Percentiles rank a stretch among this genome's conserved stretches.
phyloP scores from a whole-genome alignment of 2,329 filamentous ascomycete species.

The Calonectria hongkongensis region DNA sequence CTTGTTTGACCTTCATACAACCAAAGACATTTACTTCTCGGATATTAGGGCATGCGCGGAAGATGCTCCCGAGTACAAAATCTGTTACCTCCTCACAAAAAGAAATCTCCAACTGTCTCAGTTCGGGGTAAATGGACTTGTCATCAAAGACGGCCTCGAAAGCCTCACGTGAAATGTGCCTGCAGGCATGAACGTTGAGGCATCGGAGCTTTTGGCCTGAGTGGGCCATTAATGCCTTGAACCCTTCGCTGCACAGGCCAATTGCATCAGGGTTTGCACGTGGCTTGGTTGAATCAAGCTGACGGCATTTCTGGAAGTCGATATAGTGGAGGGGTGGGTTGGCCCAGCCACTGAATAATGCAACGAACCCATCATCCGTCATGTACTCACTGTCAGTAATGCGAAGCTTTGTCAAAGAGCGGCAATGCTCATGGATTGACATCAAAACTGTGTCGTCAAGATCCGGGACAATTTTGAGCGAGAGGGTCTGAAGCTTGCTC shows the following conservation, averaged over 20 bases:
- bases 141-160: slow-evolving; percentile 84
- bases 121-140: slow-evolving; percentile 77
- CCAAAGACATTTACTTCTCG: slow-evolving; percentile 78
- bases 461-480: slow-evolving; percentile 80
- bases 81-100: slow-evolving; percentile 84
- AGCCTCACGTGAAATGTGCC: slow-evolving; percentile 83
- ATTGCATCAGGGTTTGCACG: slow-evolving; percentile 78
- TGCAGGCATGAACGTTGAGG: slow-evolving; percentile 88
- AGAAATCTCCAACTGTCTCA: slow-evolving; percentile 84
- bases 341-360: slow-evolving; percentile 84
- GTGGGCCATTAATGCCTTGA: slow-evolving; percentile 88
- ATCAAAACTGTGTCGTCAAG: slow-evolving; percentile 82
- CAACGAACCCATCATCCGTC: slow-evolving; percentile 83
- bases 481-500: slow-evolving; percentile 82
- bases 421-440: slow-evolving; percentile 82
- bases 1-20: slow-evolving; percentile 76
- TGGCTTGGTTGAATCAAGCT: slow-evolving; percentile 82
- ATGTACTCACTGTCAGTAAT: slow-evolving; percentile 85
- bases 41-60: slow-evolving; percentile 77
- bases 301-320: slow-evolving; percentile 86
- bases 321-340: slow-evolving; percentile 82
- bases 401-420: slow-evolving; percentile 82
- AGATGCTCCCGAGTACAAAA: slow-evolving; percentile 77
- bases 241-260: slow-evolving; percentile 85
- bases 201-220: slow-evolving; percentile 80